Percentiles rank a stretch among this genome's conserved stretches.
Evolutionary conservation across 768 basidiomycete genomes (phyloP).

Genomic region (Amanita brunnescens): DNA sequence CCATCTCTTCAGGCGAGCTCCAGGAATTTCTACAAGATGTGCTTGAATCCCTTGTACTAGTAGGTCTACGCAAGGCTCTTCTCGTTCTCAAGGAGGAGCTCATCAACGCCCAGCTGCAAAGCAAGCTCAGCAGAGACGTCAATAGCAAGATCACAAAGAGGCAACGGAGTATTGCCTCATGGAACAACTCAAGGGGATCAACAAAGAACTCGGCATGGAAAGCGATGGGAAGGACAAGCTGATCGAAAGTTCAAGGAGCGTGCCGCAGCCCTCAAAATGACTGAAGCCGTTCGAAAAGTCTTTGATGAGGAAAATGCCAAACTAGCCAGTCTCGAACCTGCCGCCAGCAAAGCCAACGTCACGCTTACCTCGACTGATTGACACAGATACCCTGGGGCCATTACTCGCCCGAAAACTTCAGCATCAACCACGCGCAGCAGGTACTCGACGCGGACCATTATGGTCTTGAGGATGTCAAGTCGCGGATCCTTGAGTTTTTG

Average conservation of each 20-base stretch:
- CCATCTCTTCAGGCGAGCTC: no score
- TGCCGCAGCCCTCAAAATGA: constrained; percentile 78
- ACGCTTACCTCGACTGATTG: constrained; percentile 89
- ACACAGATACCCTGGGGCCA: constrained; percentile 97
- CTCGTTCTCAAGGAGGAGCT: constrained; percentile 95
- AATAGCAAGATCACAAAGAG: constrained; percentile 92
- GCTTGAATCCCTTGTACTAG: no score
- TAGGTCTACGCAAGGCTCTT: no score
- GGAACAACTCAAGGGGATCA: constrained; percentile 95
- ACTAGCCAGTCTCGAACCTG: constrained; percentile 81
- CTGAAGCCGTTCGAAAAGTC: constrained; percentile 80
- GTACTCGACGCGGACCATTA: constrained; percentile 96
- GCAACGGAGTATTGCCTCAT: constrained; percentile 94
- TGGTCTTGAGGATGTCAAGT: constrained; percentile 85
- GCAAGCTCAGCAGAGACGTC: constrained; percentile 86
- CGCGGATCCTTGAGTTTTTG: constrained; percentile 91
- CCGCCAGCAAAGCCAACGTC: constrained; percentile 88
- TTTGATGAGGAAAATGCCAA: constrained; percentile 96
- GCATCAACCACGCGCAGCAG: constrained; percentile 68
- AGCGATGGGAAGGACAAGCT: constrained; percentile 92
- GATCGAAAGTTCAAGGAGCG: constrained; percentile 86
- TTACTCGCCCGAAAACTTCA: constrained; percentile 89
- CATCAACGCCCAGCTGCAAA: constrained; percentile 92
- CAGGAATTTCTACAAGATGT: no score
- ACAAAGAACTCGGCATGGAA: constrained; percentile 94